Evolutionary conservation across 495 filamentous ascomycete genomes (phyloP), one percentile per base, ranked within the genome.

Genomic region (Cercophora sp.): DNA sequence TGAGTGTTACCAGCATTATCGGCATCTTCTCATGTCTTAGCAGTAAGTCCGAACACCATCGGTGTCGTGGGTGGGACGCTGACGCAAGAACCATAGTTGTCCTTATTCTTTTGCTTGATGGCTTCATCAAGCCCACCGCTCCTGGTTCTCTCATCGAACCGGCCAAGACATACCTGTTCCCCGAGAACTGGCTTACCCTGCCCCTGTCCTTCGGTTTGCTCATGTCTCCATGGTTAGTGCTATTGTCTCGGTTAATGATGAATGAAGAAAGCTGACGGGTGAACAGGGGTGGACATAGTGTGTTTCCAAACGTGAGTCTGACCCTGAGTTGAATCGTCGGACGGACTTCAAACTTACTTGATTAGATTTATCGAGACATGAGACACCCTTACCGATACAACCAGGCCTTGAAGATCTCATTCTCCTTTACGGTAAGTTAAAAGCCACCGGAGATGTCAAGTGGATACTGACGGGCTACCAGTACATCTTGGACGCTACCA

Each of bases 131-230:
- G 64, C 77, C 83, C 1, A 71, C 87, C 56, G 60, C 78, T 3
- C 93, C 93, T 2, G 93, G 93, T 10, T 96, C 90, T 4, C 80
- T 98, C 6, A 75, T 83, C 26, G 77, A 93, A 48, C 93, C 93
- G n/a, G 88, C 90, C 27, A 70, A 66, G 31, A 94, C 89, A 1
- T 81, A 85, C 64, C 67, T 92, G 34, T 86, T 95, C 53, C 93
- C 93, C 1, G 70, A 78, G 13, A 87, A 91, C 60, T 98, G 93
- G 93, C 74, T 82, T 36, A 94, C 90, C 1, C 57, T 98, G 16
- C 93, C 93, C n/a, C 72, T 96, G 16, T 88, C 88, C 25, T 91
- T 97, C 61, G 93, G 93, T n/a, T 75, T 98, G 9, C 77, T 97
- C 23, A 96, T 96, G 91, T 88, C 91, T 20, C 91, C 92, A 1